Base-by-base conservation (phyloP, 2,329 filamentous ascomycete genomes). In the Clarireedia hainanense region DNA sequence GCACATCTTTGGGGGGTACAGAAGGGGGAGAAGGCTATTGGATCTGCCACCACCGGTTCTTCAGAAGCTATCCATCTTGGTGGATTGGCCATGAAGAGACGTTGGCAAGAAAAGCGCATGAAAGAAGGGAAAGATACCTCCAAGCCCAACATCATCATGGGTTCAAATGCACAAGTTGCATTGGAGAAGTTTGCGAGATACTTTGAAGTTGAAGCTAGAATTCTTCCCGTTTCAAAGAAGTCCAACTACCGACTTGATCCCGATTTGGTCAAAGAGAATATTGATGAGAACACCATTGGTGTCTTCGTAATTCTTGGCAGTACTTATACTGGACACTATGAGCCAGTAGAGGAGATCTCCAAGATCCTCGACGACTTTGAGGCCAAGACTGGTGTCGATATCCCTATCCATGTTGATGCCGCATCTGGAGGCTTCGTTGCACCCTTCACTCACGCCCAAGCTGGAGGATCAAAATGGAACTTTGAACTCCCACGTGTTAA, bases 251-350 rank as follows among this genome's bases (percentile, higher is more conserved):
- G 83, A 34, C 74, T 89, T 6, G 84, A 89, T 61, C 80, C 85
- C 0, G 74, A 80, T 4, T 70, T 83, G 26, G 81, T 88, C 1
- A 80, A 78, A 64, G 68, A 88, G 63, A 85, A 85, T 60, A 77
- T 89, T 36, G 85, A 89, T 59, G 85, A 89, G 70, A 89, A 89
- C 62, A 89, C 86, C 0, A 88, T 89, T 62, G 86, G 86, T n/a
- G 73, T 89, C 0, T 89, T 87, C 64, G 82, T 86, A 0, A 89
- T 89, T 52, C 65, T 89, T 5, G 85, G 86, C 3, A 84, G 78
- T 50, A 89, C 86, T 0, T 89, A 89, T 62, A 89, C 86, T 0
- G 85, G 86, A 0, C 84, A 89, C 65, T 89, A 84, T 60, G 85
- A 89, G 69, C 84, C 85, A 0, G 84, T 89, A 0, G 80, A 87